A percentile compares a stretch with the other conserved stretches of the same genome.
Evolutionary conservation across 2,329 filamentous ascomycete species (phyloP).

Genomic region (Pseudopithomyces maydicus): DNA sequence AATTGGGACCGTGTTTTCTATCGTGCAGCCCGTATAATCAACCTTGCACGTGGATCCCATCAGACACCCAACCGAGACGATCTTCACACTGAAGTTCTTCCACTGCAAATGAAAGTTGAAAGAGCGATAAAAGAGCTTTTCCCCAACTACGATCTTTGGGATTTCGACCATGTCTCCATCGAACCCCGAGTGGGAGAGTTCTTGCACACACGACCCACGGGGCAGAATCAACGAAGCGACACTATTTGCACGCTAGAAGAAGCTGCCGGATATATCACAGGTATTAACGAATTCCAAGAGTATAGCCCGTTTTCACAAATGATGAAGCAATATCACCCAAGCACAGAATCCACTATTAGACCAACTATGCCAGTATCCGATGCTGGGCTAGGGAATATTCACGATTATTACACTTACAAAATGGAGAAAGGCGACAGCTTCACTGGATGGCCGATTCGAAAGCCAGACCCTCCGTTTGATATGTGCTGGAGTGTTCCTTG

Average conservation of each 20-base stretch:
- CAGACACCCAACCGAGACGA: neutral
- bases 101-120: slow-evolving; percentile 18
- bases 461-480: neutral
- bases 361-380: neutral
- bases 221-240: neutral
- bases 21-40: slow-evolving; percentile 16
- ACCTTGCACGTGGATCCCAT: slow-evolving; percentile 12
- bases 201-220: neutral
- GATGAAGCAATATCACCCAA: neutral
- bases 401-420: neutral
- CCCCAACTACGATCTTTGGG: slow-evolving; percentile 5
- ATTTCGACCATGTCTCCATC: neutral
- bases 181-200: neutral
- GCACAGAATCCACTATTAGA: neutral
- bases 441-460: neutral
- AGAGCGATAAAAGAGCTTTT: slow-evolving; percentile 14
- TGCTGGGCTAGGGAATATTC: neutral
- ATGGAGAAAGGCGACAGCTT: neutral
- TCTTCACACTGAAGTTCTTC: slow-evolving; percentile 11
- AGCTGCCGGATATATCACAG: slow-evolving; percentile 10
- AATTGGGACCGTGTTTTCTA: slow-evolving; percentile 18
- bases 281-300: slow-evolving; percentile 10
- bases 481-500: neutral
- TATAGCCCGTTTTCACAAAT: slow-evolving; percentile 4
- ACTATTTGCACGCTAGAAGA: slow-evolving; percentile 5